Evolutionary conservation across 164 flowering plant genomes (phyloP), one percentile per base, ranked within the genome.

Genomic region (Paratinospora sagittata): DNA sequence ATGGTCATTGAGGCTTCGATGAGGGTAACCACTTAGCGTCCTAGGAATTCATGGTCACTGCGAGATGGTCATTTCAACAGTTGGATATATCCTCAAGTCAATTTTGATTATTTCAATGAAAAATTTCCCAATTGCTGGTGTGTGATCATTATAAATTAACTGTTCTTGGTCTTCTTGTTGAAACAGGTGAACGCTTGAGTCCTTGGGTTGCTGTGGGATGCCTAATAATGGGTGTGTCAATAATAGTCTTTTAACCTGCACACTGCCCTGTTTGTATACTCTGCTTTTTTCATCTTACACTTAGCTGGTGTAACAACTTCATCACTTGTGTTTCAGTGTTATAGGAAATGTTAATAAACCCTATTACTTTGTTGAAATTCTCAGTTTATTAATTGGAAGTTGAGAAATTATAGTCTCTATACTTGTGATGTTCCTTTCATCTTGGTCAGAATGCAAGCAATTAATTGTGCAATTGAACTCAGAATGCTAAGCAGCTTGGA

Each of bases 151-250:
- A 2, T 37, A n/a, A 65, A 14, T 67, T 47, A 68, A 67, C 72
- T 33, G 39, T 55, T 33, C 19, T 45, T 68, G 41, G 3, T 70
- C 68, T 58, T 76, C 23, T 71, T 68, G 67, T 39, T 78, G 79
- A 36, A 74, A 79, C 85, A 88, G 96, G 96, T 72, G 96, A 89
- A 61, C 85, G 96, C 45, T 79, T 90, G 83, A 88, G 91, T 76
- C 96, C 96, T 27, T 90, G 91, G 96, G 87, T 90, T 37, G 89
- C 89, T 37, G 80, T 80, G 7, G 96, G 93, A 68, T 87, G 96
- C 83, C 84, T 89, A 68, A 69, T 79, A 10, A 90, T 90, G 88
- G 91, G 96, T 26, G 82, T 90, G 3, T 88, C 96, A n/a, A 83
- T 87, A 21, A 71, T 76, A 67, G 27, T 76, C 57, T 76, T 67